Conservation (phyloP, 352 stramenopile genomes). For the Globisporangium ultimum region DNA sequence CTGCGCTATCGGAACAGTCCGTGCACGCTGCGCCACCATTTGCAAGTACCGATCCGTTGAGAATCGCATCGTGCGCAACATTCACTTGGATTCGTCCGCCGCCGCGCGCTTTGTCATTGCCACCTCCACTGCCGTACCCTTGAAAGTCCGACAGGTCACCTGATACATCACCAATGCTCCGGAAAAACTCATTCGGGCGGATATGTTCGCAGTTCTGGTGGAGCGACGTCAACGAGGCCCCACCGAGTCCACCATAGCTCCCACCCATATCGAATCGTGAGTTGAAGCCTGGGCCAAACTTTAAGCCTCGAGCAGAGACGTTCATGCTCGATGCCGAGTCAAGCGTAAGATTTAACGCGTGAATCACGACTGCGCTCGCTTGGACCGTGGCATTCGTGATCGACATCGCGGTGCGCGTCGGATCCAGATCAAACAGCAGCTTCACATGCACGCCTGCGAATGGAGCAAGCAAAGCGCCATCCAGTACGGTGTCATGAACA, state of each 20-base stretch:
- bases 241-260: slow-evolving; percentile 74
- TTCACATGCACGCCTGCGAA: slow-evolving; percentile 44
- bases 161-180: slow-evolving; percentile 56
- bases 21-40: slow-evolving; percentile 56
- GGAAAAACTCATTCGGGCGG: slow-evolving; percentile 53
- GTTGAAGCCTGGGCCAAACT: slow-evolving; percentile 82
- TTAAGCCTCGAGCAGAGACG: slow-evolving; percentile 55
- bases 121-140: slow-evolving; percentile 80
- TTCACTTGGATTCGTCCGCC: slow-evolving; percentile 58
- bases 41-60: slow-evolving; percentile 63
- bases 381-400: slow-evolving; percentile 50
- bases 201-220: slow-evolving; percentile 50
- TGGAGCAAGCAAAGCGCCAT: slow-evolving; percentile 37
- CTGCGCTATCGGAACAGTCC: slow-evolving; percentile 58
- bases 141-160: slow-evolving; percentile 61
- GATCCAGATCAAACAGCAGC: slow-evolving; percentile 42
- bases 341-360: slow-evolving; percentile 35
- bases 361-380: slow-evolving; percentile 62
- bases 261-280: slow-evolving; percentile 60
- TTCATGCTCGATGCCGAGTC: slow-evolving; percentile 49
- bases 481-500: slow-evolving; percentile 42
- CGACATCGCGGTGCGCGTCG: slow-evolving; percentile 20
- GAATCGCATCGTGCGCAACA: slow-evolving; percentile 28
- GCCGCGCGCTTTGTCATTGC: slow-evolving; percentile 52
- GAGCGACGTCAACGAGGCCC: slow-evolving; percentile 45